Evolutionary conservation across 108 stramenopile species (phyloP), one percentile per base, ranked within the genome.

Genomic region (Schizochytrium sp.): DNA sequence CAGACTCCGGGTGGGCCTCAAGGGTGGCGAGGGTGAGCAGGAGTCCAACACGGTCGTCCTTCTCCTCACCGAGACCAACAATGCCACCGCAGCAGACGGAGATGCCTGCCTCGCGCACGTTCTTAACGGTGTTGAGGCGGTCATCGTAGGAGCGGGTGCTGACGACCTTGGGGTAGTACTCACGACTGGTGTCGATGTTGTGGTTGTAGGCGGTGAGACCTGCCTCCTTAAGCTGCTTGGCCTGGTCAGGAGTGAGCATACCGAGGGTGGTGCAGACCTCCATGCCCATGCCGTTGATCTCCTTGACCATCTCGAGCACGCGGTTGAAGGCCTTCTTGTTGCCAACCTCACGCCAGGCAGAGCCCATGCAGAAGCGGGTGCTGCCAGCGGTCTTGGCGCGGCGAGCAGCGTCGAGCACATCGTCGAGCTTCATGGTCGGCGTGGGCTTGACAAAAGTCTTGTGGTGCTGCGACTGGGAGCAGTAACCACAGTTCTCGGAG

Each of bases 391-490:
- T 97, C 93, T 98, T 98, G 88, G 98, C 98, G 41, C 96, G 90
- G 49, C 89, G 88, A 46, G 98, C 98, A 10, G 97, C 97, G 91
- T 95, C 96, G 83, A 98, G 92, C 15, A 98, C 98, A 91, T 98
- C 98, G 88, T 96, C 96, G 42, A 98, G 96, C 88, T 90, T 4
- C 97, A 98, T 97, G 61, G 97, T 96, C 2, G 97, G 97, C 3
- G 97, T 98, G 2, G 98, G 98, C 94, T 98, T 98, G 91, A 98
- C 98, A 91, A 97, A 97, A 2, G 98, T 98, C 93, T 98, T 97
- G 94, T 98, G 95, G 42, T 95, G 94, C 61, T 96, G 96, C 56
- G 95, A 96, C 91, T 98, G 98, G 5, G 95, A 96, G 95, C 98
- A 98, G 92, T 98, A 98, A 13, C 91, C 90, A 91, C 98, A 98